A percentile compares a stretch with the other conserved stretches of the same genome.
These are phyloP conservation scores for Agaricus bisporus DNA, from an alignment of 768 basidiomycete genomes.

Conservation along the genomic window DNA sequence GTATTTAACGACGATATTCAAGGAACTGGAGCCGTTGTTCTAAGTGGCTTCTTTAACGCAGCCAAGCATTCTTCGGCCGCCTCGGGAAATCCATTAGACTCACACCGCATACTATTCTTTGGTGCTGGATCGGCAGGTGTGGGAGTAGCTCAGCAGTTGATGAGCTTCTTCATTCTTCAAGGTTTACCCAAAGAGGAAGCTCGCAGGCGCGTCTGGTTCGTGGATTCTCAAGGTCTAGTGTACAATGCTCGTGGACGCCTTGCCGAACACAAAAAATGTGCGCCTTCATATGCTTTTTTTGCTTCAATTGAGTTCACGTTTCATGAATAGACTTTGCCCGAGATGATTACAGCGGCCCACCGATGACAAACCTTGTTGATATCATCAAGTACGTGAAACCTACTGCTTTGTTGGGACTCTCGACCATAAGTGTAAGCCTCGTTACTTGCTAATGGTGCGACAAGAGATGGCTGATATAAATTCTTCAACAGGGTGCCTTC, in stretches of 20 bases:
- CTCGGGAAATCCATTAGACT: conserved; percentile 58
- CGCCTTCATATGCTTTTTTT: conserved; percentile 14
- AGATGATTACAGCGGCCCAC: conserved; percentile 69
- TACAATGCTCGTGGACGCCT: conserved; percentile 68
- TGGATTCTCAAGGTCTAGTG: conserved; percentile 84
- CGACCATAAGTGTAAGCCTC: conserved; percentile 60
- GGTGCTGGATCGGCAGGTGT: conserved; percentile 92
- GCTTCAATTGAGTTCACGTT: background rate
- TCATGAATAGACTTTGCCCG: conserved; percentile 66
- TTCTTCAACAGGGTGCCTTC: conserved; percentile 57
- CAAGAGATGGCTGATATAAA: background rate
- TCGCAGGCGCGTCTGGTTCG: conserved; percentile 68
- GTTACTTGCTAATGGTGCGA: background rate
- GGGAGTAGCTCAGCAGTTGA: conserved; percentile 84
- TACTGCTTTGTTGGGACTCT: conserved; percentile 84
- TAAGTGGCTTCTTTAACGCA: conserved; percentile 87
- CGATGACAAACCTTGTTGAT: conserved; percentile 68
- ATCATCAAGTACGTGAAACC: conserved; percentile 80
- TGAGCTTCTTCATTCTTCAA: conserved; percentile 83
- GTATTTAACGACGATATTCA: conserved; percentile 92
- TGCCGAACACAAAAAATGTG: conserved; percentile 81
- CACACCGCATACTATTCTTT: conserved; percentile 86
- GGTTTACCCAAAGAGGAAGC: conserved; percentile 78
- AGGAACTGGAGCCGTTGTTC: conserved; percentile 86
- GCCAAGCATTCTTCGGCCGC: conserved; percentile 69